Conservation (phyloP, 208 protist genomes). For the Endotrypanum monterogeii region DNA sequence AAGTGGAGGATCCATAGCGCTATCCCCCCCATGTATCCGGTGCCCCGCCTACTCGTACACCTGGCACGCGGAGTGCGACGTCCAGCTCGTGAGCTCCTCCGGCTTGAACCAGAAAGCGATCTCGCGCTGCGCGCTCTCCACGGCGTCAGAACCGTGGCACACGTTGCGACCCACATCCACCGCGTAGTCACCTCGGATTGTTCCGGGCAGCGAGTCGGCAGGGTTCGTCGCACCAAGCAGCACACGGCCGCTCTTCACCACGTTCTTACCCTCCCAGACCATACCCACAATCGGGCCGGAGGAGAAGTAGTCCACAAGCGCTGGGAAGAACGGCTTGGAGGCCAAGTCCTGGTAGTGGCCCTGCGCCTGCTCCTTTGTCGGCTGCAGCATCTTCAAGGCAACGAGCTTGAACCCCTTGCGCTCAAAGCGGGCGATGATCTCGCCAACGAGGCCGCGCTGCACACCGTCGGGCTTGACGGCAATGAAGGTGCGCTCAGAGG, state of each 20-base stretch:
- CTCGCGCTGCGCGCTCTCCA: constrained; percentile 94
- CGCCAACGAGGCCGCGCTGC: constrained; percentile 92
- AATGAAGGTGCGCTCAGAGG: constrained; percentile 95
- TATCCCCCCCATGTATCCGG: background rate
- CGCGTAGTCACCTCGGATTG: constrained; percentile 97
- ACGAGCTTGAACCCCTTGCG: constrained; percentile 96
- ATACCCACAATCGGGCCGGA: constrained; percentile 97
- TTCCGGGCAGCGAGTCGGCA: constrained; percentile 91
- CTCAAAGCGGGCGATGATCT: constrained; percentile 97
- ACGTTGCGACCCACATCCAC: constrained; percentile 97
- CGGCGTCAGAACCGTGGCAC: constrained; percentile 96
- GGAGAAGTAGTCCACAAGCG: constrained; percentile 95
- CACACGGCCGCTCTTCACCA: constrained; percentile 92
- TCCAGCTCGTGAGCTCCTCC: constrained; percentile 88
- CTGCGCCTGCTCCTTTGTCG: constrained; percentile 82
- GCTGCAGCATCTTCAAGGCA: constrained; percentile 92
- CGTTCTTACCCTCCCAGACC: constrained; percentile 97
- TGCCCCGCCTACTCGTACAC: constrained; percentile 74
- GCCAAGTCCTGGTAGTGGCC: constrained; percentile 90
- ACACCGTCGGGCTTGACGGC: constrained; percentile 96
- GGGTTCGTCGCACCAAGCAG: constrained; percentile 97
- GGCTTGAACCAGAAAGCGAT: constrained; percentile 97
- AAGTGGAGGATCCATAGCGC: background rate
- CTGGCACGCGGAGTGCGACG: constrained; percentile 73
- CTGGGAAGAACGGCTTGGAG: constrained; percentile 94